A percentile compares a stretch with the other conserved stretches of the same genome.
Conservation (phyloP, 176 grass and related monocot species). For the Chloris gayana region DNA sequence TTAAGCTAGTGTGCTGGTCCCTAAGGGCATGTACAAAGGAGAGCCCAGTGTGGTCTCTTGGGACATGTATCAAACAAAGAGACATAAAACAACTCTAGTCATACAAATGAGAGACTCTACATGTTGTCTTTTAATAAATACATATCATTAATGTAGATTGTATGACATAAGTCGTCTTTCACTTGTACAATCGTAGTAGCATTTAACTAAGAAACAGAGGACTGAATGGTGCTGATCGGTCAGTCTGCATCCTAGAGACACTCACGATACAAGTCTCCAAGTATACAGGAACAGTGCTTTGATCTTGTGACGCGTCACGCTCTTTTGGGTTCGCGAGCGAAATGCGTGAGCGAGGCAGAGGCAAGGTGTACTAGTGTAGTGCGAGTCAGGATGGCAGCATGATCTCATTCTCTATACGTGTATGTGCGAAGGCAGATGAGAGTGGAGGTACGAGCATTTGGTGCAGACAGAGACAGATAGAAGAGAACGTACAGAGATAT, state of each 20-base stretch:
- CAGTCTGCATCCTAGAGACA: not conserved
- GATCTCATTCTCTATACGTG: too few species aligned
- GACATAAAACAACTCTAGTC: too few species aligned
- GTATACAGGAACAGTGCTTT: not conserved
- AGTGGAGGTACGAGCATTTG: not conserved
- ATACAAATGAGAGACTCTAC: too few species aligned
- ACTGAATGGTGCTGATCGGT: not conserved
- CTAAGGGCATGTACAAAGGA: too few species aligned
- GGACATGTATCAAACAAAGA: too few species aligned
- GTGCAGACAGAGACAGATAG: not conserved
- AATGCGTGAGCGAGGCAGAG: not conserved
- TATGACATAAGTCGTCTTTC: too few species aligned
- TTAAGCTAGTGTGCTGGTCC: not conserved
- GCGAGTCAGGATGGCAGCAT: too few species aligned
- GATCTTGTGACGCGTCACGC: not conserved
- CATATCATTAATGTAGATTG: too few species aligned
- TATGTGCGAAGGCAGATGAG: not conserved
- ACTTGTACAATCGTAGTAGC: too few species aligned
- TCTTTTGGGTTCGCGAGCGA: not conserved
- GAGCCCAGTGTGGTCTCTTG: too few species aligned
- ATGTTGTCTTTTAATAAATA: too few species aligned
- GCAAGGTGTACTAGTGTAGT: not conserved
- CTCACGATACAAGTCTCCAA: too few species aligned
- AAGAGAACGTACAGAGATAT: constrained; percentile 78
- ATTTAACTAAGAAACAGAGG: not conserved